Base-by-base conservation (phyloP, 805 yeast species). In the Candida tibetensis region DNA sequence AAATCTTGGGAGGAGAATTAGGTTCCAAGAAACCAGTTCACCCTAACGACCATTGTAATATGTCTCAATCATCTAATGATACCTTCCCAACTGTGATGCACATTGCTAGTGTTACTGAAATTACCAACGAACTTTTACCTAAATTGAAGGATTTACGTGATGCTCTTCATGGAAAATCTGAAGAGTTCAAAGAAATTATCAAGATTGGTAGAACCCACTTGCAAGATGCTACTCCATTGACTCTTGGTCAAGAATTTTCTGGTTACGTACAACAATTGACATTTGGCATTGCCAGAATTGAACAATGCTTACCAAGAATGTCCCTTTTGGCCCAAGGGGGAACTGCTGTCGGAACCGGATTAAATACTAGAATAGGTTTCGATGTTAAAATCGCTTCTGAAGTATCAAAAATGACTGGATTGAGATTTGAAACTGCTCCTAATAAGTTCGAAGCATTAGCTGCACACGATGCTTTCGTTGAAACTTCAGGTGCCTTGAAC, bases 1-100 rank as follows among this genome's bases (percentile, higher is more conserved):
- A 63, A 46, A 55, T 63, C 37, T 55, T 63, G 51, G 67, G 68
- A 19, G 69, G 69, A 4, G 51, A 47, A 30, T 42, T 59, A 52
- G 69, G 69, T 12, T 55, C 64, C 38, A 63, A 63, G 47, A 59
- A 47, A 37, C 68, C 68, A 9, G 66, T 63, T 28, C 69, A 63
- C 48, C 69, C 69, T 9, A 63, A 63, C 45, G 69, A 63, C 49
- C 69, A 63, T 53, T 56, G 61, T 31, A 63, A 63, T 54, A 63
- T 63, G 69, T 60, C 66, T 4, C 68, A 63, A 45, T 58, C 64
- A 5, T 60, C 66, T 15, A 63, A 63, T 48, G 69, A 63, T 47
- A 63, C 69, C 8, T 63, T 63, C 55, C 69, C 69, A 12, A 63
- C 69, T 8, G 69, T 63, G 30, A 63, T 63, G 69, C 69, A 63